Percentiles rank a stretch among this genome's conserved stretches.
Evolutionary conservation across 139 green algal species (phyloP).

Genomic region (Chlorella vulgaris): DNA sequence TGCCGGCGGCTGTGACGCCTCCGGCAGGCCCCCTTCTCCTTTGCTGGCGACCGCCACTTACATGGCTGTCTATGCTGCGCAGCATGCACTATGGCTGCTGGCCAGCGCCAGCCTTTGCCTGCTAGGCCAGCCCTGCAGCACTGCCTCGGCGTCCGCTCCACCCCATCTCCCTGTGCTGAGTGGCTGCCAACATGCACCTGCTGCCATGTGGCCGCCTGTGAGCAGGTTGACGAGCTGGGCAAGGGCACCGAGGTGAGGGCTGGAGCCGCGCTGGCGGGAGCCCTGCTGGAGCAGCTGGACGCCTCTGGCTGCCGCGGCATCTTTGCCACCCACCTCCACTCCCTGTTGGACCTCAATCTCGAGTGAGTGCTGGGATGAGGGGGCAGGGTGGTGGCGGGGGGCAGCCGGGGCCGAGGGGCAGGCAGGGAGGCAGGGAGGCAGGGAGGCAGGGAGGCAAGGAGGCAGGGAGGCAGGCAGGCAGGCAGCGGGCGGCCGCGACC

Average conservation of each 20-base stretch:
- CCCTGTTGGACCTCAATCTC: slow-evolving; percentile 65
- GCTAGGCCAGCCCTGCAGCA: background rate
- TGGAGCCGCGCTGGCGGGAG: slow-evolving; percentile 65
- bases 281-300: slow-evolving; percentile 73
- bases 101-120: too few relatives aligned
- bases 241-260: slow-evolving; percentile 89
- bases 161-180: too few relatives aligned
- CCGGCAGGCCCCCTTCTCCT: background rate
- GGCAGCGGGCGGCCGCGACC: background rate
- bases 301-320: slow-evolving; percentile 65
- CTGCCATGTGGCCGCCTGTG: too few relatives aligned
- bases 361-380: slow-evolving; percentile 52
- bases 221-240: slow-evolving; percentile 86
- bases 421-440: too few relatives aligned
- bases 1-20: too few relatives aligned
- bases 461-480: too few relatives aligned
- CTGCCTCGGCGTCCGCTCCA: background rate
- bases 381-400: too few relatives aligned
- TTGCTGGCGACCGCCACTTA: background rate
- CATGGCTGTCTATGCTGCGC: background rate
- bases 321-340: slow-evolving; percentile 92
- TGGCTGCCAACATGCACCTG: too few relatives aligned
- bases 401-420: too few relatives aligned
- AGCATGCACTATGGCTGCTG: background rate
- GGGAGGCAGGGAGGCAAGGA: too few relatives aligned